Percentiles rank a stretch among this genome's conserved stretches.
phyloP scores from a whole-genome alignment of 2,329 filamentous ascomycete genomes.

The Annulohypoxylon truncatum region DNA sequence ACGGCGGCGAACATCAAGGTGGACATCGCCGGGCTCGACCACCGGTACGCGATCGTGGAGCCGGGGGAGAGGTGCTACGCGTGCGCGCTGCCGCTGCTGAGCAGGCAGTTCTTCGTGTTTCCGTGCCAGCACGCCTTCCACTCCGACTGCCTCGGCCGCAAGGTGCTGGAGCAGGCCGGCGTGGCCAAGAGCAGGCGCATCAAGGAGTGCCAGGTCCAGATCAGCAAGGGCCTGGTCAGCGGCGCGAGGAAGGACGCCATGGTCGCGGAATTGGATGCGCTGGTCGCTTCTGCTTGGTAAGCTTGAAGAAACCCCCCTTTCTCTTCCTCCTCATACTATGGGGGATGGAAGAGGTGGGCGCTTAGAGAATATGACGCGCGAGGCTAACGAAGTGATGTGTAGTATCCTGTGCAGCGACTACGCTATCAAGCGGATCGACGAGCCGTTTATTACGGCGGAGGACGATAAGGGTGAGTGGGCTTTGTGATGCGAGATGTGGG shows the following conservation, averaged over 20 bases:
- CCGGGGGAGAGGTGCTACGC: slow-evolving; percentile 94
- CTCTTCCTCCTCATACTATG: too few species aligned
- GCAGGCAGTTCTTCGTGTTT: slow-evolving; percentile 96
- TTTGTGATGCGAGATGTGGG: slow-evolving; percentile 55
- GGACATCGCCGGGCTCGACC: slow-evolving; percentile 87
- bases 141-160: slow-evolving; percentile 89
- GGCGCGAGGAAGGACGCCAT: slow-evolving; percentile 82
- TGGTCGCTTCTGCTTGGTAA: slow-evolving; percentile 91
- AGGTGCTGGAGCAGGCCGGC: slow-evolving; percentile 85
- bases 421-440: slow-evolving; percentile 93
- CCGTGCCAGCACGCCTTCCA: slow-evolving; percentile 99
- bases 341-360: too few species aligned
- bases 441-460: slow-evolving; percentile 82
- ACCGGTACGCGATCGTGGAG: slow-evolving; percentile 94
- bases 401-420: slow-evolving; percentile 95
- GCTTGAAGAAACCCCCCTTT: too few species aligned
- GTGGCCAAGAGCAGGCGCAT: slow-evolving; percentile 82
- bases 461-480: slow-evolving; percentile 88
- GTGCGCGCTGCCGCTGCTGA: slow-evolving; percentile 86
- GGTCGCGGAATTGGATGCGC: slow-evolving; percentile 87
- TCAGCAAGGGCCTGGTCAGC: slow-evolving; percentile 78
- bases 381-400: slow-evolving; percentile 26
- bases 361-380: not conserved
- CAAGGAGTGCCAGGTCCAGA: slow-evolving; percentile 83
- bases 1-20: slow-evolving; percentile 91